phyloP scores from a whole-genome alignment of 495 filamentous ascomycete species.

The Neurospora intermedia region DNA sequence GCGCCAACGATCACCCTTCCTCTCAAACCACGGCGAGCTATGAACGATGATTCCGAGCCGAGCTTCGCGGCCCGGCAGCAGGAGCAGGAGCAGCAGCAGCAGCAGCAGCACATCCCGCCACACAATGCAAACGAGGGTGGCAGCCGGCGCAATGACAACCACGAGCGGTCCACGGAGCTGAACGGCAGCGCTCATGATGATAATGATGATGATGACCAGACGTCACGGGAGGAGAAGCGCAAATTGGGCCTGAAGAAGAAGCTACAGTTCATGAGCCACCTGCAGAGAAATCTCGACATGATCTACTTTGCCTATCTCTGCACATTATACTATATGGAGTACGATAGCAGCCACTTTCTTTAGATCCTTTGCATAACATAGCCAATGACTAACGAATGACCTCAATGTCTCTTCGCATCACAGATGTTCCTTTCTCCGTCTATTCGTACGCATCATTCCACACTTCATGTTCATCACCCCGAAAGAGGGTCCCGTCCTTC shows the following conservation, averaged over 20 bases:
- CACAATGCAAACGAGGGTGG: slow-evolving; percentile 9
- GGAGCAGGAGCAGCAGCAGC: slow-evolving; percentile 21
- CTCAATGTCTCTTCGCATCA: slow-evolving; percentile 1
- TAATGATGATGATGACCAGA: background rate
- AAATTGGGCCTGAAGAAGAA: slow-evolving; percentile 42
- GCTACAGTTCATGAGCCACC: slow-evolving; percentile 54
- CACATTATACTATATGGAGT: slow-evolving; percentile 88
- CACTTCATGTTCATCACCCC: slow-evolving; percentile 73
- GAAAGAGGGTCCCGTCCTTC: slow-evolving; percentile 46
- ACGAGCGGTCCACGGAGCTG: slow-evolving; percentile 9
- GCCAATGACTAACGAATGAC: background rate
- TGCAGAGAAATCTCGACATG: slow-evolving; percentile 66
- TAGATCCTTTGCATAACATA: background rate
- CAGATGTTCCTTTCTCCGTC: slow-evolving; percentile 69
- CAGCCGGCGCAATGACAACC: slow-evolving; percentile 11
- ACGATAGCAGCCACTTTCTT: slow-evolving; percentile 17
- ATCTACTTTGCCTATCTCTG: slow-evolving; percentile 73
- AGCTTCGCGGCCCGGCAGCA: slow-evolving; percentile 41
- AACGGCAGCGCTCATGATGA: slow-evolving; percentile 4
- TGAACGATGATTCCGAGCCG: slow-evolving; percentile 57
- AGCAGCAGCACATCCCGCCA: slow-evolving; percentile 20
- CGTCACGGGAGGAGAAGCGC: slow-evolving; percentile 12
- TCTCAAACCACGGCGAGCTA: slow-evolving; percentile 34
- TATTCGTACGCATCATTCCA: slow-evolving; percentile 57
- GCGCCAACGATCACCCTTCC: background rate